Percentiles rank a stretch among this genome's conserved stretches.
Evolutionary conservation across 1,284 basidiomycete species (phyloP).

Genomic region (Apiotrichum mycotoxinovorans): DNA sequence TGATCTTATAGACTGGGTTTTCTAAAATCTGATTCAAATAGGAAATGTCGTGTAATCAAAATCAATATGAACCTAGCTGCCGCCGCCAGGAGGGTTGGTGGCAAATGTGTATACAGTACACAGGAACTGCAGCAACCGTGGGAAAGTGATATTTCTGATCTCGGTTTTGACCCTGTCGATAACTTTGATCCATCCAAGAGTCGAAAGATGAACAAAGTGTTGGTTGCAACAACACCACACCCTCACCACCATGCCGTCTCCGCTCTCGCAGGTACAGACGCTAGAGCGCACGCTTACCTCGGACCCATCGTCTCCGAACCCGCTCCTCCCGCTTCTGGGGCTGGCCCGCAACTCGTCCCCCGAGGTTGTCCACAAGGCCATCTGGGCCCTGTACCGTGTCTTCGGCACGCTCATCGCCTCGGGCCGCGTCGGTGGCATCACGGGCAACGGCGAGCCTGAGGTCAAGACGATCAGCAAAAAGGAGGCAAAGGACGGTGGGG

Average conservation of each 20-base stretch:
- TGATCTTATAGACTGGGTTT: no score
- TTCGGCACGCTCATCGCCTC: constrained; percentile 66
- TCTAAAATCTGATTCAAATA: no score
- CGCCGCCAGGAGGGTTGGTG: no score
- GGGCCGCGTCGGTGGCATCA: constrained; percentile 56
- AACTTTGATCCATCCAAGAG: not conserved
- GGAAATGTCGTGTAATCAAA: no score
- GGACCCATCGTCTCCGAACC: constrained; percentile 64
- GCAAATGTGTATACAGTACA: no score
- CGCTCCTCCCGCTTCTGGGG: constrained; percentile 69
- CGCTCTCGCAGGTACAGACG: constrained; percentile 24
- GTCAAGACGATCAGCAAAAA: constrained; percentile 26
- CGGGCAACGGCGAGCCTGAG: constrained; percentile 14
- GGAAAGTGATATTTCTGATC: constrained; percentile 4
- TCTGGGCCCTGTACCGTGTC: constrained; percentile 77
- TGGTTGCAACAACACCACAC: not conserved
- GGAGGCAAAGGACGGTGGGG: constrained; percentile 50
- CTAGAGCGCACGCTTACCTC: constrained; percentile 35
- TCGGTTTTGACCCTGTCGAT: not conserved
- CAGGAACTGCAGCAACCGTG: no score
- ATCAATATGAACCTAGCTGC: no score
- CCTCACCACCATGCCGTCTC: constrained; percentile 5
- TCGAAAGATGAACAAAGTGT: not conserved
- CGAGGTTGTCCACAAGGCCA: constrained; percentile 64
- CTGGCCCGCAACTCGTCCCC: constrained; percentile 52